A percentile compares a stretch with the other conserved stretches of the same genome.
Conservation (phyloP, 345 rosid genomes). For the Trapa bicornis region DNA sequence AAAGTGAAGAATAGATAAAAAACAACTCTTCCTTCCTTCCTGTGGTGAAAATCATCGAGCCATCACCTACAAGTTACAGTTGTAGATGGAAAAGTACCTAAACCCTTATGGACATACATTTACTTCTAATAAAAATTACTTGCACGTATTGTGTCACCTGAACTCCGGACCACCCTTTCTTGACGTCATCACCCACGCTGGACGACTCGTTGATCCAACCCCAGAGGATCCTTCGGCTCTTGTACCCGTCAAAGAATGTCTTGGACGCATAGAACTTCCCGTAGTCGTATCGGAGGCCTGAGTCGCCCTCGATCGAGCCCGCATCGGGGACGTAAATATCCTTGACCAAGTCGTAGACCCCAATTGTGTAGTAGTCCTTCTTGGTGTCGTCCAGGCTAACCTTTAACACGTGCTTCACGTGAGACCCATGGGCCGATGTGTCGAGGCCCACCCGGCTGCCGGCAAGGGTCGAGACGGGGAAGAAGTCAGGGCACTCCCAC, state of each 20-base stretch:
- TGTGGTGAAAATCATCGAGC: not conserved
- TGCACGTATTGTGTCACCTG: conserved; percentile 23
- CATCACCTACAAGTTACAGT: no score
- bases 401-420: conserved; percentile 34
- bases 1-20: no score
- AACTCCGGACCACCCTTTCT: conserved; percentile 52
- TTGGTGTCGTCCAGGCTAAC: conserved; percentile 29
- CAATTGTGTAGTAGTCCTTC: conserved; percentile 32
- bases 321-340: conserved; percentile 26
- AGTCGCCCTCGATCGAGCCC: conserved; percentile 13
- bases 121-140: no score
- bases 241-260: conserved; percentile 34
- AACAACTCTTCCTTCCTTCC: no score
- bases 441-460: conserved; percentile 20
- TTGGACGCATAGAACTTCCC: conserved; percentile 61
- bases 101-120: no score
- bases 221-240: conserved; percentile 36
- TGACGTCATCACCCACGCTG: conserved; percentile 4
- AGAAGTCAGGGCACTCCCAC: conserved; percentile 63
- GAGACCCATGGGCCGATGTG: conserved; percentile 13
- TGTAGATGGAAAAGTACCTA: no score
- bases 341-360: conserved; percentile 19
- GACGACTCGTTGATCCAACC: conserved; percentile 53
- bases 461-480: conserved; percentile 15
- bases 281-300: conserved; percentile 37